Evolutionary conservation across 108 stramenopile species (phyloP).

Genomic region (Pseudonitzschia multistriata): DNA sequence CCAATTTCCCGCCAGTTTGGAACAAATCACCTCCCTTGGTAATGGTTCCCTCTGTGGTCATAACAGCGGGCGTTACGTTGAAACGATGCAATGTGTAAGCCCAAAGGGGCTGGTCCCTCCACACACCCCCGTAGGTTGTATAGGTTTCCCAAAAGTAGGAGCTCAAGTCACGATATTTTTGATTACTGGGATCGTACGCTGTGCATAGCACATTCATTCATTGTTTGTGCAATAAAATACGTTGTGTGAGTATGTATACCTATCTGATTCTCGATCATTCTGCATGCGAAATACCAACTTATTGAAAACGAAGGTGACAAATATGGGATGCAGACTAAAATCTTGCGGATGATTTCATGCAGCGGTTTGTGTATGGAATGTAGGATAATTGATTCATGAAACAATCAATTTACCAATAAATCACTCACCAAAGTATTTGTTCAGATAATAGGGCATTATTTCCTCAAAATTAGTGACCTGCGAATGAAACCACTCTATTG

Average conservation of each 20-base stretch:
- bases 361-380: too few relatives aligned
- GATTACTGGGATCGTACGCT: conserved; percentile 14
- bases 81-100: conserved; percentile 20
- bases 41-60: conserved; percentile 13
- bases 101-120: conserved; percentile 27
- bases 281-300: too few relatives aligned
- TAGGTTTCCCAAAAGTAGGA: conserved; percentile 14
- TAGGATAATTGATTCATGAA: not conserved
- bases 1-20: not conserved
- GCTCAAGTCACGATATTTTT: not conserved
- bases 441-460: conserved; percentile 14
- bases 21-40: conserved; percentile 16
- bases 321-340: too few relatives aligned
- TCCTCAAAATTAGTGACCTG: not conserved
- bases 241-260: too few relatives aligned
- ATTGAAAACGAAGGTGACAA: too few relatives aligned
- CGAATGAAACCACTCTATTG: conserved; percentile 5
- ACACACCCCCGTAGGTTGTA: conserved; percentile 16
- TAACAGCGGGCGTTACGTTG: conserved; percentile 15
- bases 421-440: conserved; percentile 13
- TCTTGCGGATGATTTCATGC: too few relatives aligned
- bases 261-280: too few relatives aligned
- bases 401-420: not conserved
- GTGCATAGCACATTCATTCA: not conserved
- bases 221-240: not conserved